These are phyloP conservation scores for Forsythia viridissima DNA, from an alignment of 257 asterid genomes.

Conservation along the genomic window DNA sequence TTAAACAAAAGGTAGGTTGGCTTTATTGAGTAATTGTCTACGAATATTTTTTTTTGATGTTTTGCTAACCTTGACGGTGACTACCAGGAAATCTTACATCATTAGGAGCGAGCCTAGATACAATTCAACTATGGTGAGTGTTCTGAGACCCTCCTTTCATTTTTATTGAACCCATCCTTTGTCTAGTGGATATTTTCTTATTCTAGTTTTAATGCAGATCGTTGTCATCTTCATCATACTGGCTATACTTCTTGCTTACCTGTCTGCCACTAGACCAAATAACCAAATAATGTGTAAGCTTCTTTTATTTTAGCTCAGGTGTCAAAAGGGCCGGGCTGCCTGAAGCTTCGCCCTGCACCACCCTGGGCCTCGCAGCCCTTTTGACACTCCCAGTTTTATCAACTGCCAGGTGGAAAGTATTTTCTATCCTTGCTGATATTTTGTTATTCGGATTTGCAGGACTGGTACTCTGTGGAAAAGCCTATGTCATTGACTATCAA, in stretches of 20 bases:
- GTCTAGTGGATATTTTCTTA: constrained; percentile 20
- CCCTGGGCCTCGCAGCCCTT: not conserved
- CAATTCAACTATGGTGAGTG: constrained; percentile 59
- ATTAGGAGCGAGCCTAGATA: constrained; percentile 51
- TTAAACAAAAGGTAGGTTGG: constrained; percentile 38
- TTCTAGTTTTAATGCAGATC: constrained; percentile 51
- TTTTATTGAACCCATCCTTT: not conserved
- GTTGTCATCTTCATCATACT: constrained; percentile 56
- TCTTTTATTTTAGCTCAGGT: not conserved
- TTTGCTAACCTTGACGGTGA: constrained; percentile 16
- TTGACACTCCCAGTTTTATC: not conserved
- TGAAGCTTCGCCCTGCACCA: not conserved
- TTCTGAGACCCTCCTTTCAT: not conserved
- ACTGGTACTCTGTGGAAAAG: not conserved
- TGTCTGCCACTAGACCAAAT: constrained; percentile 41
- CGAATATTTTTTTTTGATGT: not conserved
- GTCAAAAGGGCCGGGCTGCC: too few relatives aligned
- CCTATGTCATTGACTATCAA: not conserved
- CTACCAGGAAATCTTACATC: constrained; percentile 73
- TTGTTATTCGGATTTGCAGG: constrained; percentile 23
- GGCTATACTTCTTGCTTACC: constrained; percentile 56
- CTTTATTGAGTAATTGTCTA: not conserved
- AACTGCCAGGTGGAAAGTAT: not conserved
- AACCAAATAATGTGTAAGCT: constrained; percentile 42
- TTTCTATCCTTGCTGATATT: not conserved